These are phyloP conservation scores for Iris macrosiphon DNA, from an alignment of 106 monocot species.

Conservation along the genomic window DNA sequence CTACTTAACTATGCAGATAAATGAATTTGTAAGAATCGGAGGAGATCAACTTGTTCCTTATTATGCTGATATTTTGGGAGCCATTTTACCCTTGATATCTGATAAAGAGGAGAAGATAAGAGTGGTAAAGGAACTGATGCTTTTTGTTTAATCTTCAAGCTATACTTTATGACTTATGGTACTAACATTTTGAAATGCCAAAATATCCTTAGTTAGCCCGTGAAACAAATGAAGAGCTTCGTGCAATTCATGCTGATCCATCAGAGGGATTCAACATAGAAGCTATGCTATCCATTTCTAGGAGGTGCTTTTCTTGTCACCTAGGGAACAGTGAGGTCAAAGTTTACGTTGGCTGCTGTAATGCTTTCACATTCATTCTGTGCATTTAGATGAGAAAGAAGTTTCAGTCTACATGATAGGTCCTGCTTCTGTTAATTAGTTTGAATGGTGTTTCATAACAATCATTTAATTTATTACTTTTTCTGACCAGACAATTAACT, in stretches of 20 bases:
- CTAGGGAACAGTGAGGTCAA: constrained; percentile 11
- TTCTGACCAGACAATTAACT: constrained; percentile 35
- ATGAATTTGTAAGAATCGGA: constrained; percentile 91
- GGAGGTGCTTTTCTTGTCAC: constrained; percentile 32
- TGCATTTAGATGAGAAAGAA: not conserved
- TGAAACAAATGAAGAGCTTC: constrained; percentile 72
- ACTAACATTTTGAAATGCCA: constrained; percentile 2
- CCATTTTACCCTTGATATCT: constrained; percentile 82
- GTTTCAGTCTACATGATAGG: too few relatives aligned
- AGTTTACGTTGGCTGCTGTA: constrained; percentile 15
- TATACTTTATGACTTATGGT: too few relatives aligned
- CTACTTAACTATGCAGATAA: constrained; percentile 20
- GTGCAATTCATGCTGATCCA: constrained; percentile 35
- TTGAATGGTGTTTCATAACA: not conserved
- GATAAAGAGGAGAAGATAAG: constrained; percentile 82
- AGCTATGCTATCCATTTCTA: constrained; percentile 48
- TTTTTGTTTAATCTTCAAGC: too few relatives aligned
- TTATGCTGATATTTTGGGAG: constrained; percentile 84
- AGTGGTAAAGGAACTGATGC: constrained; percentile 16
- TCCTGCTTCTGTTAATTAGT: not conserved
- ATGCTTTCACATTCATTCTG: not conserved
- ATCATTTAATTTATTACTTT: not conserved
- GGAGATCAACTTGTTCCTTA: constrained; percentile 79
- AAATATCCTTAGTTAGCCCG: constrained; percentile 37
- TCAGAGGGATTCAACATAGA: constrained; percentile 44